Evolutionary conservation across 106 monocot genomes (phyloP).

Genomic region (Amphibolis antarctica): DNA sequence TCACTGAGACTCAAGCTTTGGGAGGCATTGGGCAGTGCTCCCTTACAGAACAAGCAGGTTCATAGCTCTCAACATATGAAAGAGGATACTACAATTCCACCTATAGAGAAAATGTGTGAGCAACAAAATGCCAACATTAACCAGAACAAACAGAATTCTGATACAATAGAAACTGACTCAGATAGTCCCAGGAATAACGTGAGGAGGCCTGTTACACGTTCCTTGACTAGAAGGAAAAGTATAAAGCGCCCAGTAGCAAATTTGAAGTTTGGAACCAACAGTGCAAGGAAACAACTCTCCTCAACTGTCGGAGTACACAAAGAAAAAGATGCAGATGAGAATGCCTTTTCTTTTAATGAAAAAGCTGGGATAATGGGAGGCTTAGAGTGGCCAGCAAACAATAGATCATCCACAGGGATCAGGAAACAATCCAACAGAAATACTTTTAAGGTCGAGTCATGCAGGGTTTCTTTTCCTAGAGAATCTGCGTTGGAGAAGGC

Average conservation of each 20-base stretch:
- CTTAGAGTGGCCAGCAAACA: constrained; percentile 13
- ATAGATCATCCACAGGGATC: constrained; percentile 11
- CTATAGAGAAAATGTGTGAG: constrained; percentile 6
- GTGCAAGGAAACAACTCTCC: constrained; percentile 24
- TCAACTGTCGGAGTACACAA: constrained; percentile 20
- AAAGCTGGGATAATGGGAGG: constrained; percentile 13
- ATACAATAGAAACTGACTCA: constrained; percentile 78
- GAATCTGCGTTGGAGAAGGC: constrained; percentile 14
- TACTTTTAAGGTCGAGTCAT: constrained; percentile 13
- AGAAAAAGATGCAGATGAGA: constrained; percentile 15
- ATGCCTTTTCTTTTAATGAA: constrained; percentile 44
- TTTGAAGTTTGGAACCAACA: constrained; percentile 2
- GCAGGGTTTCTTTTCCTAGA: constrained; percentile 21
- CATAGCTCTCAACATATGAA: constrained; percentile 12
- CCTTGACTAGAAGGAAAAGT: constrained; percentile 32
- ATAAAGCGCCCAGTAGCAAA: constrained; percentile 22
- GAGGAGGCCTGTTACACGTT: constrained; percentile 59
- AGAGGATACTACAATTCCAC: constrained; percentile 1
- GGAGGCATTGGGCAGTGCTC: constrained; percentile 54
- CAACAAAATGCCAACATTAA: constrained; percentile 12
- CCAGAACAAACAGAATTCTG: constrained; percentile 34
- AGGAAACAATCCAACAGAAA: constrained; percentile 21
- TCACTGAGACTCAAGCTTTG: constrained; percentile 55
- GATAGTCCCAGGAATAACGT: constrained; percentile 30
- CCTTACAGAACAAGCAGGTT: constrained; percentile 29